Evolutionary conservation across 495 filamentous ascomycete genomes (phyloP).

Genomic region (Elasticomyces elasticus): DNA sequence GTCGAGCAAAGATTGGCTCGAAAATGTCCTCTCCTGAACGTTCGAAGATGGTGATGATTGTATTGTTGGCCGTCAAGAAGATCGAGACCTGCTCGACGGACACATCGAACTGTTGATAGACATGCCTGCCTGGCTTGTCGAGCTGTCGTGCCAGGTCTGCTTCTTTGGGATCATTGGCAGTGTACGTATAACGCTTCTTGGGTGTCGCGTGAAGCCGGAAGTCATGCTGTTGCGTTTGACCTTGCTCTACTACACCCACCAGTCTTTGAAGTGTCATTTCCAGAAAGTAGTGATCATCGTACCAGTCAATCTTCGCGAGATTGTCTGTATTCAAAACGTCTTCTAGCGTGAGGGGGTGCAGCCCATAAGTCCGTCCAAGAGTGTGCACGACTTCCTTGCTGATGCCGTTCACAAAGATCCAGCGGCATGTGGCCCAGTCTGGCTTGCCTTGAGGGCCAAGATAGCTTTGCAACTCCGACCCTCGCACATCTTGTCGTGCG

Average conservation of each 20-base stretch:
- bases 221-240: not conserved
- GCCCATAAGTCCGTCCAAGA: slow-evolving; percentile 59
- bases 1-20: slow-evolving; percentile 61
- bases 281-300: slow-evolving; percentile 69
- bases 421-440: slow-evolving; percentile 74
- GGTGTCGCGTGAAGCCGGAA: not conserved
- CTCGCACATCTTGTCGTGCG: not conserved
- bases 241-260: slow-evolving; percentile 14
- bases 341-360: slow-evolving; percentile 81
- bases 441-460: slow-evolving; percentile 12
- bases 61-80: slow-evolving; percentile 37
- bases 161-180: not conserved
- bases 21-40: slow-evolving; percentile 76
- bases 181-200: not conserved
- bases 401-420: slow-evolving; percentile 88
- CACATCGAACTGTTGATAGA: slow-evolving; percentile 33
- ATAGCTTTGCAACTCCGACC: not conserved
- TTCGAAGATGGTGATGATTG: slow-evolving; percentile 74
- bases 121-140: slow-evolving; percentile 1
- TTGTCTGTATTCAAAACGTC: slow-evolving; percentile 74
- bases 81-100: slow-evolving; percentile 86
- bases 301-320: slow-evolving; percentile 88
- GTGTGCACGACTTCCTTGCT: slow-evolving; percentile 85
- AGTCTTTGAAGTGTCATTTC: slow-evolving; percentile 33
- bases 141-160: not conserved